These are phyloP conservation scores for Phialemonium atrogriseum DNA, from an alignment of 2,329 filamentous ascomycete genomes.

Conservation along the genomic window DNA sequence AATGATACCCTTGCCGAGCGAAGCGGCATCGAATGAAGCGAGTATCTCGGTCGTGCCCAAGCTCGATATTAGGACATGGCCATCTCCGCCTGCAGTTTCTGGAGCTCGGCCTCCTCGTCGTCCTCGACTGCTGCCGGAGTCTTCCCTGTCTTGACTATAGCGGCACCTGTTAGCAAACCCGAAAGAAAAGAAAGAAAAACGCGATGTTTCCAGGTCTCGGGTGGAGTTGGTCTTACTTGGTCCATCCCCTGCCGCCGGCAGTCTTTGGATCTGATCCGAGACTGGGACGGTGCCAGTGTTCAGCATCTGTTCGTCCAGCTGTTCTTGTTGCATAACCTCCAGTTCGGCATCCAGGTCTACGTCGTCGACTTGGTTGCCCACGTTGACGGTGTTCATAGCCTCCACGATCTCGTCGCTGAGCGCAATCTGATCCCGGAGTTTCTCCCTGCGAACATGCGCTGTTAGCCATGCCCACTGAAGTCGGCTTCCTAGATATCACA, in stretches of 20 bases:
- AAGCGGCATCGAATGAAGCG: slow-evolving; percentile 2
- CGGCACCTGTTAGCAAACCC: slow-evolving; percentile 12
- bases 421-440: slow-evolving; percentile 82
- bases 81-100: slow-evolving; percentile 94
- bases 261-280: slow-evolving; percentile 63
- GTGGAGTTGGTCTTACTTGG: slow-evolving; percentile 80
- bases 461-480: slow-evolving; percentile 19
- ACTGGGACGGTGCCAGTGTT: slow-evolving; percentile 80
- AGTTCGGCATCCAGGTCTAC: slow-evolving; percentile 79
- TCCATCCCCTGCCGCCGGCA: slow-evolving; percentile 67
- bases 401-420: slow-evolving; percentile 88
- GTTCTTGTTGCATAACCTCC: slow-evolving; percentile 80
- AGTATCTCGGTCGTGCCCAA: slow-evolving; percentile 1
- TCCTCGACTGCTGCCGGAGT: slow-evolving; percentile 59
- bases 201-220: too few relatives aligned
- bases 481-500: slow-evolving; percentile 25
- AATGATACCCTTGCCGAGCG: too few relatives aligned
- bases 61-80: slow-evolving; percentile 57
- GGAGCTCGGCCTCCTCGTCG: slow-evolving; percentile 91
- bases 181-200: too few relatives aligned
- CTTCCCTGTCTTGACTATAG: slow-evolving; percentile 43
- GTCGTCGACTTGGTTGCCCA: slow-evolving; percentile 70
- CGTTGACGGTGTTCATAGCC: slow-evolving; percentile 66
- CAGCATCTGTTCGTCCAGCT: slow-evolving; percentile 89
- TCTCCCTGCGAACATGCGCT: slow-evolving; percentile 54